These are phyloP conservation scores for Musa balbisiana DNA, from an alignment of 202 grass and related monocot species.

Conservation along the genomic window DNA sequence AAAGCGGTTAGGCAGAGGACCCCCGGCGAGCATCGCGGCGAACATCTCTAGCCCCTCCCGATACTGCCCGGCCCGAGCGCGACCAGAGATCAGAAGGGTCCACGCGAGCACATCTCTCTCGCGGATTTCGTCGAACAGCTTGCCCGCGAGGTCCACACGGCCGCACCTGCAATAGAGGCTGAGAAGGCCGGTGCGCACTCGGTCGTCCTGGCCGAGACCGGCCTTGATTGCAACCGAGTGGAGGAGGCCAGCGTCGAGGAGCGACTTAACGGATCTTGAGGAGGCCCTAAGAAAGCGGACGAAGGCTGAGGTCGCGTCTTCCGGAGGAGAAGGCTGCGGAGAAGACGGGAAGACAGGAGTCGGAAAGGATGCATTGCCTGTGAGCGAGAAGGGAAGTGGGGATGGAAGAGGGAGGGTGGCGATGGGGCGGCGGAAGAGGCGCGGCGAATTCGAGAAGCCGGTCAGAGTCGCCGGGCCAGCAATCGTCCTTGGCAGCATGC, in stretches of 20 bases:
- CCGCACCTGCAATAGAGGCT: background rate
- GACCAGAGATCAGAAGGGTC: conserved; percentile 37
- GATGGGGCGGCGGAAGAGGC: background rate
- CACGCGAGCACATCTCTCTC: conserved; percentile 26
- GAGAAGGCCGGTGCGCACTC: background rate
- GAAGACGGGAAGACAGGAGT: background rate
- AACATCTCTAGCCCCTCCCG: conserved; percentile 32
- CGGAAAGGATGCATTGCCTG: background rate
- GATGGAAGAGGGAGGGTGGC: background rate
- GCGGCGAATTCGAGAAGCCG: background rate
- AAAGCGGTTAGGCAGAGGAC: conserved; percentile 27
- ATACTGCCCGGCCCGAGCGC: conserved; percentile 24
- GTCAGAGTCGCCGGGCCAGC: background rate
- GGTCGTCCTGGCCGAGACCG: background rate
- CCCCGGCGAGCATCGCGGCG: conserved; percentile 23
- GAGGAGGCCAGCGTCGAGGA: background rate
- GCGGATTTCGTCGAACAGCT: conserved; percentile 36
- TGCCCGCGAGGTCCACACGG: conserved; percentile 8
- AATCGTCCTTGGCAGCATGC: background rate
- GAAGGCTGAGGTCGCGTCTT: conserved; percentile 10
- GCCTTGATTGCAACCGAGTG: background rate
- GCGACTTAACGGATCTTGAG: conserved; percentile 8
- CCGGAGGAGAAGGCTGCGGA: background rate
- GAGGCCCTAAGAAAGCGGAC: conserved; percentile 1
- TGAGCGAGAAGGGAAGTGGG: background rate